phyloP scores from a whole-genome alignment of 2,329 filamentous ascomycete genomes.

The Fusarium sacchari region DNA sequence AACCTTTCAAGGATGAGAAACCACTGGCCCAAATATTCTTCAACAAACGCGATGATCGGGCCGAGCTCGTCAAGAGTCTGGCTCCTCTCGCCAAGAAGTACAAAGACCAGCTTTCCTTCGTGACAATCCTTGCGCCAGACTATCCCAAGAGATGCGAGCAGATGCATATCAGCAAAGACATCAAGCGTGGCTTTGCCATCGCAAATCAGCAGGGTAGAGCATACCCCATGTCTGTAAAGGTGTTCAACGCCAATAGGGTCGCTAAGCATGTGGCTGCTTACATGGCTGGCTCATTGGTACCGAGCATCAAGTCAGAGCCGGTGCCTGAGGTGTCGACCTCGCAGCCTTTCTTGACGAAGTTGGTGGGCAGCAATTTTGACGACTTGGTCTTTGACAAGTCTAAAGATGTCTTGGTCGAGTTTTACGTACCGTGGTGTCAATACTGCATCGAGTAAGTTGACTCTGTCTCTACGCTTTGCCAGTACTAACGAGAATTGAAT shows the following conservation, averaged over 20 bases:
- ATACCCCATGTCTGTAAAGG: not conserved
- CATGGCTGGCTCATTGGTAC: not conserved
- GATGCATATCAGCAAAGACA: not conserved
- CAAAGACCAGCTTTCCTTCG: not conserved
- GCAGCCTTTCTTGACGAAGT: not conserved
- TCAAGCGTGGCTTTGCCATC: not conserved
- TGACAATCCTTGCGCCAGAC: not conserved
- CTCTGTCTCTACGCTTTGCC: not conserved
- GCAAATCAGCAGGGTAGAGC: not conserved
- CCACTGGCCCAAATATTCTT: constrained; percentile 1
- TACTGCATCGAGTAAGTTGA: not conserved
- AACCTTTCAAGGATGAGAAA: not conserved
- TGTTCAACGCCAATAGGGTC: not conserved
- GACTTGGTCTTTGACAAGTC: not conserved
- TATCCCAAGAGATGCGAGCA: not conserved
- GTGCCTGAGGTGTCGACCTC: not conserved
- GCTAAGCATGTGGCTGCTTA: not conserved
- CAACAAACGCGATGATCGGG: not conserved
- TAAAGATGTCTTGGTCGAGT: not conserved
- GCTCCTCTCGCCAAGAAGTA: not conserved
- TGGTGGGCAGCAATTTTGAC: constrained; percentile 1
- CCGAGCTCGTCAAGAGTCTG: not conserved
- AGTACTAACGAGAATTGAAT: not conserved
- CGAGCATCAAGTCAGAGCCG: not conserved
- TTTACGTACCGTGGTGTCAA: not conserved